Evolutionary conservation across 2,329 filamentous ascomycete species (phyloP), one percentile per base, ranked within the genome.

Genomic region (Penicillium sclerotigenum): DNA sequence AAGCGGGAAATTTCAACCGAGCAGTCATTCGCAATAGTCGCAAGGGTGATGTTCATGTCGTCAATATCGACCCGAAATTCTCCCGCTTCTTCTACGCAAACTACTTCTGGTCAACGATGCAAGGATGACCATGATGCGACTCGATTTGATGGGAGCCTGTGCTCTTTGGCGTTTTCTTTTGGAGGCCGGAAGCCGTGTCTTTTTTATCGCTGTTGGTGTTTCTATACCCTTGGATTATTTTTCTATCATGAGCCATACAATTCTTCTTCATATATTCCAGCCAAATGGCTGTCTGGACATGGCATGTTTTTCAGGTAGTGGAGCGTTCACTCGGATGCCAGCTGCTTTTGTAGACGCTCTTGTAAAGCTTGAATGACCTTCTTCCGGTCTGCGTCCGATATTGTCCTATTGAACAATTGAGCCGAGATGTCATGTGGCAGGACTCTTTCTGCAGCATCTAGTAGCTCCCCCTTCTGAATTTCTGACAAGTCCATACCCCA

Each of bases 41-140:
- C 62, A 93, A 91, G 78, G 92, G 91, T 9, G 92, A 97, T 71
- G 91, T 97, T 49, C 90, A 96, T 72, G 90, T 97, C 47, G 87
- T 99, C 58, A 96, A 96, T 68, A 87, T 99, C 72, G 92, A 97
- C 67, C 87, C 89, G 66, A 96, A 94, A 77, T 92, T 96, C 73
- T 93, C 90, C 56, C 83, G 87, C 59, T 93, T 89, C 73, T 97
- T 95, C 70, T 96, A 97, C 69, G 90, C 92, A 22, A 95, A 96
- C 68, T 96, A 96, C 73, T 95, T 97, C 70, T 99, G 94, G 94
- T 83, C 91, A 68, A 93, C 87, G 29, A 80, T 97, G 72, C 95
- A 79, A 73, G 73, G 70, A 33, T 76, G 60, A 64, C 47, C 20
- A 42, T 42, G 6, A 26, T 13, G 29, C 16, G 14, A 28, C 26